Conservation (phyloP, 768 basidiomycete species). For the Nidula microcarpa region DNA sequence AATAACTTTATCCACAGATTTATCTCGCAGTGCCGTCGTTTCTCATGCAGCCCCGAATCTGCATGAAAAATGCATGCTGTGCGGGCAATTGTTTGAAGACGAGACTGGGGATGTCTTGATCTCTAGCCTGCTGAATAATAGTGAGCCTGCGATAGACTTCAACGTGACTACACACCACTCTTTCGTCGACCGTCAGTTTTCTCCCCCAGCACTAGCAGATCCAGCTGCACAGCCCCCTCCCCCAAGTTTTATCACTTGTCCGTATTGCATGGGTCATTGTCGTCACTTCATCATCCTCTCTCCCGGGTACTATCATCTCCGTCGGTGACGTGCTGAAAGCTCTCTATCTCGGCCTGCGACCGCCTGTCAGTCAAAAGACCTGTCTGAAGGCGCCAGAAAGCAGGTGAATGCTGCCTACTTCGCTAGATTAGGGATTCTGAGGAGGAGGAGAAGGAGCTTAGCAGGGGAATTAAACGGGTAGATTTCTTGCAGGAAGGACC, state of each 20-base stretch:
- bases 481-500: slow-evolving; percentile 48
- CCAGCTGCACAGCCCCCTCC: slow-evolving; percentile 40
- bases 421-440: slow-evolving; percentile 26
- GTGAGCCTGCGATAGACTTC: slow-evolving; percentile 29
- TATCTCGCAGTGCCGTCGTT: no score
- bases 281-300: slow-evolving; percentile 17
- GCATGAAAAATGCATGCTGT: no score
- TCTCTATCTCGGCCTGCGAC: slow-evolving; percentile 45
- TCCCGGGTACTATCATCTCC: slow-evolving; percentile 28
- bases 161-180: slow-evolving; percentile 34
- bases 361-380: slow-evolving; percentile 28
- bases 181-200: slow-evolving; percentile 14
- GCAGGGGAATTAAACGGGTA: slow-evolving; percentile 50
- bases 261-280: slow-evolving; percentile 25
- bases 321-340: slow-evolving; percentile 48
- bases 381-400: slow-evolving; percentile 25
- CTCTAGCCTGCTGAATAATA: no score
- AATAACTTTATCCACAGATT: no score
- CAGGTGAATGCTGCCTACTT: slow-evolving; percentile 45
- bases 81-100: no score
- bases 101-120: no score
- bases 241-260: slow-evolving; percentile 27
- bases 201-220: slow-evolving; percentile 30
- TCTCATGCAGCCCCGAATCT: no score
- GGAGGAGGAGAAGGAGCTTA: slow-evolving; percentile 28